Base-by-base conservation (phyloP, 192 early-diverging fungal genomes). In the Rhizophagus clarus region DNA sequence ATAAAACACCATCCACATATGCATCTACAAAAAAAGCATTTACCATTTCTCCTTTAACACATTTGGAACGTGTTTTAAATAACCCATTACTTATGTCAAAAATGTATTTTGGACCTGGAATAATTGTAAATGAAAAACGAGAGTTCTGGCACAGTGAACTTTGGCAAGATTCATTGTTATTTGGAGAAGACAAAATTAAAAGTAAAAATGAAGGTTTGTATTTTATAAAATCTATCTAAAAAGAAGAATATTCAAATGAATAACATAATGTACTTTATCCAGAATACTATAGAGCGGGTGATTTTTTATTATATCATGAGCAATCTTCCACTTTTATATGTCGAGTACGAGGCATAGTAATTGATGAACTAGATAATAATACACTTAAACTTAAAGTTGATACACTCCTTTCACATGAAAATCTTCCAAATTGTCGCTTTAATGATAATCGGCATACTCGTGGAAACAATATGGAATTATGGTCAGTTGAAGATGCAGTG, bases 21-120 rank as follows among this genome's bases (percentile, higher is more conserved):
- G 7, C 20, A 42, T 42, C 29, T 24, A 74, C 73, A 14, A 74
- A n/a, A 74, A 31, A n/a, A 28, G 51, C 51, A 61, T 74, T 60
- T 74, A 31, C 49, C 4, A 74, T 74, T 24, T 74, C 51, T 60
- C 37, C 11, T 20, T 32, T 51, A 32, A 26, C 4, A 29, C 14
- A 51, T 60, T 4, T 74, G 12, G 51, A 74, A 29, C 7, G 15
- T 34, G 20, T 74, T 9, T 26, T 74, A 61, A 74, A 74, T 3
- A 74, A 74, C 37, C 51, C 4, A 31, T 0, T 8, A 32, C 29
- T 61, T 3, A 7, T 29, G 0, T 20, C 24, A 20, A 51, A 74
- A n/a, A 61, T 74, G 72, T 74, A 74, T 12, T 74, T 74, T 61
- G 28, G 26, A 1, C 26, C 45, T 22, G 22, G 29, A 11, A 37